Conservation (phyloP, 192 early-diverging fungal genomes). For the Podila verticillata region DNA sequence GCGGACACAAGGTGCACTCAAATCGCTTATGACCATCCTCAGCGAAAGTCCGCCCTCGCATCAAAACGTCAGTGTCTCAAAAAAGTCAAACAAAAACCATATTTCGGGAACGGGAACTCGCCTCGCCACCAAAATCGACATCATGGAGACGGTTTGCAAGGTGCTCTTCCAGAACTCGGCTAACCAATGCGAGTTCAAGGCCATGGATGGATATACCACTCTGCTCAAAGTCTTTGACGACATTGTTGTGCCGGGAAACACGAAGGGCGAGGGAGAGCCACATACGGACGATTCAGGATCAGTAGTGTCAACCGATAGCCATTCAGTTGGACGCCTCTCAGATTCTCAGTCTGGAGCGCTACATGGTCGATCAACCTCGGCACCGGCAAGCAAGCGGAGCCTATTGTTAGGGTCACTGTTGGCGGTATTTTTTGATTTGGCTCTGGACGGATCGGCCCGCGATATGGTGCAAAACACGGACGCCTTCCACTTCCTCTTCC, state of each 20-base stretch:
- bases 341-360: not conserved
- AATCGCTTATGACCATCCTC: conserved; percentile 42
- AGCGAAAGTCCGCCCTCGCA: conserved; percentile 12
- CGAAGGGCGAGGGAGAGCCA: not conserved
- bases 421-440: conserved; percentile 42
- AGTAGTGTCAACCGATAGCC: not conserved
- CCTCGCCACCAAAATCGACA: conserved; percentile 49
- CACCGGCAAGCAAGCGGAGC: conserved; percentile 16
- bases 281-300: not conserved
- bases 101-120: conserved; percentile 24
- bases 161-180: conserved; percentile 47
- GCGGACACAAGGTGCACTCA: conserved; percentile 47
- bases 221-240: conserved; percentile 49
- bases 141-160: conserved; percentile 54
- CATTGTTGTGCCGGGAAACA: conserved; percentile 23
- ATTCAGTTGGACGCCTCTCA: not conserved
- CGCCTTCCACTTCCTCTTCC: conserved; percentile 46
- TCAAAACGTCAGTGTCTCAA: conserved; percentile 6
- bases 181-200: conserved; percentile 42
- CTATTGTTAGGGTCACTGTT: conserved; percentile 28
- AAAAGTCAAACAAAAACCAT: conserved; percentile 12
- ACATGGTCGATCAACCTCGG: not conserved
- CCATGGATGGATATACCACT: conserved; percentile 46
- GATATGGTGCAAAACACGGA: conserved; percentile 51
- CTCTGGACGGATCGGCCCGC: conserved; percentile 36